phyloP scores from a whole-genome alignment of 179 eudicot species.

The Nepenthes alata region DNA sequence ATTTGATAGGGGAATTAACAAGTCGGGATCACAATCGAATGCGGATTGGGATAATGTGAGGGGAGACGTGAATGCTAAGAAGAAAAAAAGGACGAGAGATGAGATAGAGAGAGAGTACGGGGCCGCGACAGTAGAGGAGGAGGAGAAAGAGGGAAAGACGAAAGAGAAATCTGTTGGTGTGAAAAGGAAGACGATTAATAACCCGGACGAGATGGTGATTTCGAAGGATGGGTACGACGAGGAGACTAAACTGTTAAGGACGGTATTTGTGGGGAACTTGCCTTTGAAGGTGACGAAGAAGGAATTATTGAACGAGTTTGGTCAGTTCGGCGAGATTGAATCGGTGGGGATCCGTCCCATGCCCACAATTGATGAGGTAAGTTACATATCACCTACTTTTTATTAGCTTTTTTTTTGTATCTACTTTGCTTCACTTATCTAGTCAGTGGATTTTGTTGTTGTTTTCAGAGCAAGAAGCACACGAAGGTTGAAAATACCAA shows the following conservation, averaged over 20 bases:
- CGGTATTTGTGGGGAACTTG: conserved; percentile 88
- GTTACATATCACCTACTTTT: conserved; percentile 9
- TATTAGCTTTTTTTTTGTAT: no score
- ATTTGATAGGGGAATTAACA: background rate
- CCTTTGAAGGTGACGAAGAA: conserved; percentile 84
- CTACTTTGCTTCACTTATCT: background rate
- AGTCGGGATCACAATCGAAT: background rate
- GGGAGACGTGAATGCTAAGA: background rate
- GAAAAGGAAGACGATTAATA: conserved; percentile 4
- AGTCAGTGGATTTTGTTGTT: conserved; percentile 1
- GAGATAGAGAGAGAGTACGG: conserved; percentile 8
- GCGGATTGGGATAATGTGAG: background rate
- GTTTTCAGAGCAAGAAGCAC: conserved; percentile 51
- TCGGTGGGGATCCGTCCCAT: conserved; percentile 84
- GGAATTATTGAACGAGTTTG: conserved; percentile 58
- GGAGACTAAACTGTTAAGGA: conserved; percentile 77
- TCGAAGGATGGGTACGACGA: conserved; percentile 83
- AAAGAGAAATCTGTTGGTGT: conserved; percentile 22
- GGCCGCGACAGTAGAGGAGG: conserved; percentile 2
- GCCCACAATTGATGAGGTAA: conserved; percentile 65
- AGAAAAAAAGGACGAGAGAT: conserved; percentile 9
- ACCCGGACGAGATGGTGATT: conserved; percentile 39
- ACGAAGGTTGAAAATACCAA: conserved; percentile 58
- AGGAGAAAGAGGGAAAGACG: conserved; percentile 50
- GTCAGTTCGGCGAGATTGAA: conserved; percentile 70